A percentile compares a stretch with the other conserved stretches of the same genome.
Conservation (phyloP, 495 filamentous ascomycete genomes). For the Lasiosphaeria ovina region DNA sequence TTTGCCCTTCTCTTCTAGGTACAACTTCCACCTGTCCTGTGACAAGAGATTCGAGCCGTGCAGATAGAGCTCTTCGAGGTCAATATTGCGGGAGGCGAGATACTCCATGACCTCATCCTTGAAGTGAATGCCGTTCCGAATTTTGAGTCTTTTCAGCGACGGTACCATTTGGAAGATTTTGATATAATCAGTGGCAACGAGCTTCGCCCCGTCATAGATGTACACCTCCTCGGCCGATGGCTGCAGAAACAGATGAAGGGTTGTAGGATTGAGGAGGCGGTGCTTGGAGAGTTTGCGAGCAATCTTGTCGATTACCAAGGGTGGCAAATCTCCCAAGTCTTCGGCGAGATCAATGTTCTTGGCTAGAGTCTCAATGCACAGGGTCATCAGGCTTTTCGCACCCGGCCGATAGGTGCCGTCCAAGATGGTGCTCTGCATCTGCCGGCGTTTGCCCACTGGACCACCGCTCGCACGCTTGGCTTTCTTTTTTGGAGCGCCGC, state of each 20-base stretch:
- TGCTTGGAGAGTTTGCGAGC: constrained; percentile 79
- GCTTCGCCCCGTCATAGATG: constrained; percentile 76
- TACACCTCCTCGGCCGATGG: constrained; percentile 62
- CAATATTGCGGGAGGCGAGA: constrained; percentile 64
- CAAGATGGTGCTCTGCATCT: constrained; percentile 72
- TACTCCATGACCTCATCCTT: constrained; percentile 80
- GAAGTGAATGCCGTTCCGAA: constrained; percentile 81
- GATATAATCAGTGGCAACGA: constrained; percentile 71
- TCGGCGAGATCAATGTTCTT: constrained; percentile 79
- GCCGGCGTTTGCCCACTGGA: constrained; percentile 56
- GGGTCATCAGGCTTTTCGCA: constrained; percentile 68
- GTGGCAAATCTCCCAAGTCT: constrained; percentile 76
- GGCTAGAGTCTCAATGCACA: constrained; percentile 82
- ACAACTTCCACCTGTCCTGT: constrained; percentile 65
- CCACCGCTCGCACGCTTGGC: constrained; percentile 38
- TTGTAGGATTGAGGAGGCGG: constrained; percentile 66
- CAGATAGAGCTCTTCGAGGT: constrained; percentile 62
- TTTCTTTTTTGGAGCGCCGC: constrained; percentile 60
- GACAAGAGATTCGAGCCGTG: constrained; percentile 77
- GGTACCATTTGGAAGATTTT: constrained; percentile 77
- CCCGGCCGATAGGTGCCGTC: constrained; percentile 70
- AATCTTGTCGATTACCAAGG: constrained; percentile 64
- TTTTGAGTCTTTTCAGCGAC: constrained; percentile 61
- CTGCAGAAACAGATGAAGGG: constrained; percentile 74
- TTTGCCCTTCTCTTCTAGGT: constrained; percentile 60